Evolutionary conservation across 306 rosid genomes (phyloP).

Genomic region (Vigna angularis): DNA sequence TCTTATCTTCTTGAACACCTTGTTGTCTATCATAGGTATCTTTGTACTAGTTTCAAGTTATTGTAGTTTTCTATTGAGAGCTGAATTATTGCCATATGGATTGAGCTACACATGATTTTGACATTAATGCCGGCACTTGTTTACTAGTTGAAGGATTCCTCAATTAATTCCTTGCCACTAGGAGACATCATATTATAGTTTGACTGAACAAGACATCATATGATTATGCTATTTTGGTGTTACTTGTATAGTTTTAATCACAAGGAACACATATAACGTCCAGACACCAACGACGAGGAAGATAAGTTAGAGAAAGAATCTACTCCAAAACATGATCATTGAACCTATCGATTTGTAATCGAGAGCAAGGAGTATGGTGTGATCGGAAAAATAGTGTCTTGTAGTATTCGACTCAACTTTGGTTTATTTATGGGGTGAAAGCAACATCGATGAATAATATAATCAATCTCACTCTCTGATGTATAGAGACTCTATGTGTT

Average conservation of each 20-base stretch:
- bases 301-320: conserved; percentile 1
- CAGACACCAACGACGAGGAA: conserved; percentile 11
- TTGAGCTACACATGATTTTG: neutral
- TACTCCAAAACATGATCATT: conserved; percentile 1
- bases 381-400: neutral
- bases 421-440: neutral
- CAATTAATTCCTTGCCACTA: conserved; percentile 9
- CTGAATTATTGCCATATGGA: conserved; percentile 7
- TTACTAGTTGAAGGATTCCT: neutral
- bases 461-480: neutral
- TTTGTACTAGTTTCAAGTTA: neutral
- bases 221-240: conserved; percentile 13
- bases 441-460: conserved; percentile 10
- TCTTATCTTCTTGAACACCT: neutral
- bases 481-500: too few species aligned
- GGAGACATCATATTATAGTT: neutral
- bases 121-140: conserved; percentile 48
- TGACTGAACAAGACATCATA: neutral
- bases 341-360: conserved; percentile 4
- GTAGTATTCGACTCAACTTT: neutral
- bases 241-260: conserved; percentile 8
- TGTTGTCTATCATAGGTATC: neutral
- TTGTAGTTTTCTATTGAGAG: neutral
- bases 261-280: conserved; percentile 5
- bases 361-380: neutral